Evolutionary conservation across 805 yeast genomes (phyloP), one percentile per base, ranked within the genome.

Genomic region (Huiozyma sinensis): DNA sequence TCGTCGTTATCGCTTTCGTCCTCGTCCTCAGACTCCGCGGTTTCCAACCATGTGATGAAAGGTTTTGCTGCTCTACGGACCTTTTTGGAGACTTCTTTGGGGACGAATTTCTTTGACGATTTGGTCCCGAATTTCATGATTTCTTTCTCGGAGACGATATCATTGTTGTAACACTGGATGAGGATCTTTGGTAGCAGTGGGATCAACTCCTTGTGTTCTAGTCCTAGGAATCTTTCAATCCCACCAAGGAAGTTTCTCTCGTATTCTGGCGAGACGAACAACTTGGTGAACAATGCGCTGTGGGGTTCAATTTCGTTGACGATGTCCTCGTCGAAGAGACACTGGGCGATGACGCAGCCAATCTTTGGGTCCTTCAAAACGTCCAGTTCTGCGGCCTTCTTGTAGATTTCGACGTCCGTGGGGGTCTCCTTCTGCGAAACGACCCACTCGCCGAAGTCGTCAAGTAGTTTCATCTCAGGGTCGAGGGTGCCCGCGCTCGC

Each of bases 31-130:
- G 79, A 82, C 54, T 87, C 96, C 48, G 98, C 97, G 65, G 84
- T 89, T 61, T 87, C 81, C 53, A 92, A 77, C 98, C 98, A 92
- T 53, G 83, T 79, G 51, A 92, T 70, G 69, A 92, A 92, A 30
- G 97, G 95, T 68, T 88, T 89, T 48, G 97, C 97, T 39, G 96
- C 92, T 68, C 81, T 85, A 67, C 96, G 84, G 42, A 89, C 95
- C 75, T 85, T 90, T 71, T 90, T 90, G 43, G 94, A 82, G 32
- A 79, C 73, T 39, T 87, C 95, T 70, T 90, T 92, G 49, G 94
- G 84, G 48, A 92, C 96, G 58, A 81, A 92, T 66, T 88, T 89
- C 72, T 88, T 88, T 43, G 95, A 83, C 35, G 89, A 67, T 79
- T 88, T 63, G 42, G 90, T 76, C 58, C 96, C 97, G 87, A 95